Evolutionary conservation across 1,284 basidiomycete genomes (phyloP).

Genomic region (Tilletia walkeri): DNA sequence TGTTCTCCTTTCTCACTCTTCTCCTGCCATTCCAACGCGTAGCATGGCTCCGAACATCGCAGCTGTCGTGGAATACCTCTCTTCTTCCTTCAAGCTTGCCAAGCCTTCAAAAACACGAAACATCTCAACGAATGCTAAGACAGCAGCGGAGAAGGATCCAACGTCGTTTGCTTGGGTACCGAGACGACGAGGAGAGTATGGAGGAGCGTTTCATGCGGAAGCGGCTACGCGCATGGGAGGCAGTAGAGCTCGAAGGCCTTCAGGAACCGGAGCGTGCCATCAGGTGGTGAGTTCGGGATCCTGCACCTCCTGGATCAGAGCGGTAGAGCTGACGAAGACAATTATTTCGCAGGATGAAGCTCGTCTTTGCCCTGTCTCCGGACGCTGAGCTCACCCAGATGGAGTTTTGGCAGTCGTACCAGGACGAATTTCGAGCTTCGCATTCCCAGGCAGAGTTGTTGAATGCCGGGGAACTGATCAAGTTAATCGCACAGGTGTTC

Average conservation of each 20-base stretch:
- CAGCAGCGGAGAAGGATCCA: constrained; percentile 2
- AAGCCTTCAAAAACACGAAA: constrained; percentile 11
- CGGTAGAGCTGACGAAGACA: neutral
- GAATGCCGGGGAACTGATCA: constrained; percentile 79
- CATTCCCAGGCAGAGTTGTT: constrained; percentile 62
- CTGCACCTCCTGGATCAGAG: neutral
- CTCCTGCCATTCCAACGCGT: constrained; percentile 14
- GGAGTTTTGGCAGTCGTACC: constrained; percentile 84
- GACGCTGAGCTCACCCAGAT: constrained; percentile 80
- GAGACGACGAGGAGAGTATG: constrained; percentile 26
- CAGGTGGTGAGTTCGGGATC: constrained; percentile 31
- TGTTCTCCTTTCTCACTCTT: neutral
- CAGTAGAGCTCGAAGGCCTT: constrained; percentile 28
- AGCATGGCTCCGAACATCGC: constrained; percentile 13
- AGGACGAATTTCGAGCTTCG: constrained; percentile 60
- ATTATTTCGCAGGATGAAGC: constrained; percentile 68
- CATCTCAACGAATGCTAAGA: neutral
- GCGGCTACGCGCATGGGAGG: constrained; percentile 34
- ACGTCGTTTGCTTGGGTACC: constrained; percentile 2
- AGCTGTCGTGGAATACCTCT: constrained; percentile 3
- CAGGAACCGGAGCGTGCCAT: constrained; percentile 45
- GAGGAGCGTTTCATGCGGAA: constrained; percentile 25
- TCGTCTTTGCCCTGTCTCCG: constrained; percentile 69
- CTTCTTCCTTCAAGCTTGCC: neutral
- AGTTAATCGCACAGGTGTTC: constrained; percentile 75